Percentiles rank a stretch among this genome's conserved stretches.
Conservation (phyloP, 345 rosid species). For the Lepidium sativum region DNA sequence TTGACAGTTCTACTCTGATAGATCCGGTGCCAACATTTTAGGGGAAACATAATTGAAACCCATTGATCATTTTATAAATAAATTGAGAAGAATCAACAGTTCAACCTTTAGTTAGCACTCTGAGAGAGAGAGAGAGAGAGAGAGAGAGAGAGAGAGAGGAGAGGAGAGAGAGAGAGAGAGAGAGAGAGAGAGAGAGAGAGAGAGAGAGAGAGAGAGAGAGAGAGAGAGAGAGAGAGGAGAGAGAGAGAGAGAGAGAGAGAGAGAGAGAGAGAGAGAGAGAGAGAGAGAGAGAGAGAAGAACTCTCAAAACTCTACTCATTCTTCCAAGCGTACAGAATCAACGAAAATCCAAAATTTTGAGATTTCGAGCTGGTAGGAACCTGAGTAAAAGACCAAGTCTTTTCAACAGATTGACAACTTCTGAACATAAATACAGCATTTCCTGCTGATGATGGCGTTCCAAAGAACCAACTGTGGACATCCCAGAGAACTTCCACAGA, state of each 20-base stretch:
- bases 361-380: slow-evolving; percentile 50
- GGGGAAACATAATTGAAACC: neutral
- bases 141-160: too few relatives aligned
- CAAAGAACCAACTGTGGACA: slow-evolving; percentile 86
- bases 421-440: slow-evolving; percentile 92
- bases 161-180: too few relatives aligned
- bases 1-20: neutral
- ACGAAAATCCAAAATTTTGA: slow-evolving; percentile 63
- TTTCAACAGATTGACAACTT: slow-evolving; percentile 66
- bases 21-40: neutral
- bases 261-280: too few relatives aligned
- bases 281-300: slow-evolving; percentile 7
- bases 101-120: slow-evolving; percentile 17
- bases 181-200: too few relatives aligned
- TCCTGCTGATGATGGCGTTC: slow-evolving; percentile 47
- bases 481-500: slow-evolving; percentile 89
- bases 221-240: too few relatives aligned
- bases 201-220: too few relatives aligned
- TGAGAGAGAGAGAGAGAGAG: too few relatives aligned
- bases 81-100: slow-evolving; percentile 33
- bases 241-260: too few relatives aligned
- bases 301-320: slow-evolving; percentile 49
- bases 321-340: slow-evolving; percentile 89
- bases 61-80: slow-evolving; percentile 5
- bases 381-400: slow-evolving; percentile 48